These are phyloP conservation scores for Auricularia sp. DNA, from an alignment of 768 basidiomycete species.

Conservation along the genomic window DNA sequence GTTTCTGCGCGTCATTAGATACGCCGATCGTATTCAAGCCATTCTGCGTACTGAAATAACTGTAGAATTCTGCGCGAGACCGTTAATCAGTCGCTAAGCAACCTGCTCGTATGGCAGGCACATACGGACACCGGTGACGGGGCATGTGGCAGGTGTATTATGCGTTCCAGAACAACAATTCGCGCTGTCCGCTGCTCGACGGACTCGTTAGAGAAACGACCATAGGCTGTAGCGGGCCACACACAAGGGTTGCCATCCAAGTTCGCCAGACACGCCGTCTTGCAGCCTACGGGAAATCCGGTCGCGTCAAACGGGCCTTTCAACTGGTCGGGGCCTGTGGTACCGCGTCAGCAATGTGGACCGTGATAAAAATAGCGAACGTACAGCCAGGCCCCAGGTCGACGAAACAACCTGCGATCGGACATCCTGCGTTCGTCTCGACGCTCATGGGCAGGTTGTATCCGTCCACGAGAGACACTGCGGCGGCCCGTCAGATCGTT, in stretches of 20 bases:
- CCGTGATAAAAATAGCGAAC: slow-evolving; percentile 2
- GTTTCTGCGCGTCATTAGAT: not conserved
- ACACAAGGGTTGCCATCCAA: slow-evolving; percentile 27
- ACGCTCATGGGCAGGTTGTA: slow-evolving; percentile 46
- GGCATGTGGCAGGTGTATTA: slow-evolving; percentile 45
- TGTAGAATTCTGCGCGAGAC: not conserved
- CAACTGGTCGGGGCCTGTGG: slow-evolving; percentile 37
- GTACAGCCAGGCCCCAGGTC: slow-evolving; percentile 51
- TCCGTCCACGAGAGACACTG: slow-evolving; percentile 58
- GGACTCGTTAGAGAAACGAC: not conserved
- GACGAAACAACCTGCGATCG: slow-evolving; percentile 43
- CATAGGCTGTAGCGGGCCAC: not conserved
- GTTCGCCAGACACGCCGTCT: slow-evolving; percentile 42
- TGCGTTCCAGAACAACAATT: slow-evolving; percentile 56
- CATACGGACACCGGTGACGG: slow-evolving; percentile 29
- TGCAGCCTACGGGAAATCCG: slow-evolving; percentile 52
- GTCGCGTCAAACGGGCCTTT: slow-evolving; percentile 42
- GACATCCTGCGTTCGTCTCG: slow-evolving; percentile 44
- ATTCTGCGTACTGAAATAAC: not conserved
- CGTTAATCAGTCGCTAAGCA: too few species aligned
- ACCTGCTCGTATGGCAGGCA: not conserved
- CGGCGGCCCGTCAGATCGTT: not conserved
- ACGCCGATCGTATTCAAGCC: not conserved
- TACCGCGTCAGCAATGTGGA: not conserved
- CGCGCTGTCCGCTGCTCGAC: slow-evolving; percentile 36